Conservation (phyloP, 2,329 filamentous ascomycete species). For the Scedosporium boydii region DNA sequence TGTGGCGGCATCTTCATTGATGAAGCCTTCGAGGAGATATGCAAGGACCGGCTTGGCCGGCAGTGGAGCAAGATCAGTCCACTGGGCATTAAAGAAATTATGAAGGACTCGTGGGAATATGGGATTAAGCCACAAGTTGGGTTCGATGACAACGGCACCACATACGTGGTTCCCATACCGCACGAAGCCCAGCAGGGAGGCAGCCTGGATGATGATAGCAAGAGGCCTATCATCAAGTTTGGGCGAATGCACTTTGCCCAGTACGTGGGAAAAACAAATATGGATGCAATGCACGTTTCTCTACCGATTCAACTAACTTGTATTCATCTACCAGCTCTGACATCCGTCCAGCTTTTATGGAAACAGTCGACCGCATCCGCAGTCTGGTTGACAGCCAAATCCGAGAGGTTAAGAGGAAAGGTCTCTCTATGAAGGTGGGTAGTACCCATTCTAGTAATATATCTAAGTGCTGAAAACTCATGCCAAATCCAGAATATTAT, state of each 20-base stretch:
- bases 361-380: no score
- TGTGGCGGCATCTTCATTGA: constrained; percentile 30
- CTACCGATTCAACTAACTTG: not conserved
- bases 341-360: no score
- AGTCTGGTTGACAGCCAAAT: no score
- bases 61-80: constrained; percentile 8
- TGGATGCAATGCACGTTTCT: not conserved
- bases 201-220: not conserved
- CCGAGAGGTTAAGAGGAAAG: not conserved
- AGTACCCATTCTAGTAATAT: no score
- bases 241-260: not conserved
- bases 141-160: not conserved
- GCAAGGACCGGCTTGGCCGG: constrained; percentile 8
- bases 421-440: not conserved
- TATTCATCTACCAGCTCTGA: no score
- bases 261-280: not conserved
- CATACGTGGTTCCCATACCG: not conserved
- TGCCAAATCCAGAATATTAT: constrained; percentile 19
- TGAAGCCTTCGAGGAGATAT: constrained; percentile 23
- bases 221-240: not conserved
- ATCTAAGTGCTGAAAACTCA: no score
- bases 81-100: not conserved
- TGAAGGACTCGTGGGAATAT: constrained; percentile 16
- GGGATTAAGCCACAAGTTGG: constrained; percentile 15
- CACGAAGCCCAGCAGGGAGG: not conserved